These are phyloP conservation scores for Elongisporangium anandrum DNA, from an alignment of 352 stramenopile genomes.

Conservation along the genomic window DNA sequence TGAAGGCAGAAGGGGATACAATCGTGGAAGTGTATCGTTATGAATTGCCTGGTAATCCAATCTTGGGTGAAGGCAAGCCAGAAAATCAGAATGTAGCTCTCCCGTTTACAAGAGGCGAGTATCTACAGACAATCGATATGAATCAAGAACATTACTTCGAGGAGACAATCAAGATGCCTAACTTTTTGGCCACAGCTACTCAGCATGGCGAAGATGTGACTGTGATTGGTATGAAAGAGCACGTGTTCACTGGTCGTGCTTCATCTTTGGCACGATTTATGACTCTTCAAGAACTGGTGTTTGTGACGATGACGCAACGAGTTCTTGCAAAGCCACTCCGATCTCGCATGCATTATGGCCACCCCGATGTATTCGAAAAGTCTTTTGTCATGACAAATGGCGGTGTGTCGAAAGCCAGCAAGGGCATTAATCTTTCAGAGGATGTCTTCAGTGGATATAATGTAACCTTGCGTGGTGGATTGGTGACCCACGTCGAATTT, in stretches of 20 bases:
- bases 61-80: conserved; percentile 83
- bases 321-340: conserved; percentile 76
- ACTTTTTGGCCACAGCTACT: conserved; percentile 74
- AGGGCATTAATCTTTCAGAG: conserved; percentile 87
- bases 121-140: conserved; percentile 89
- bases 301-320: conserved; percentile 83
- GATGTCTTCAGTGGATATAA: conserved; percentile 90
- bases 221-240: conserved; percentile 87
- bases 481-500: conserved; percentile 84
- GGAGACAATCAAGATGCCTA: conserved; percentile 85
- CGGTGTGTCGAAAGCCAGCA: conserved; percentile 83
- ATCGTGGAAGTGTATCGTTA: conserved; percentile 89
- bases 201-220: conserved; percentile 61
- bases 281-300: conserved; percentile 85
- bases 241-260: conserved; percentile 82
- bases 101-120: conserved; percentile 83
- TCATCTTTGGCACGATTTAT: conserved; percentile 87
- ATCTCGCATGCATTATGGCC: conserved; percentile 83
- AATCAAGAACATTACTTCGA: conserved; percentile 90
- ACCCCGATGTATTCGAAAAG: conserved; percentile 88
- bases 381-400: conserved; percentile 80
- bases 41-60: conserved; percentile 83
- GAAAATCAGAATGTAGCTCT: conserved; percentile 89
- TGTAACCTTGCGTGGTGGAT: conserved; percentile 68
- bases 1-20: conserved; percentile 72